Evolutionary conservation across 441 rosid genomes (phyloP), one percentile per base, ranked within the genome.

Genomic region (Manihot esculenta): DNA sequence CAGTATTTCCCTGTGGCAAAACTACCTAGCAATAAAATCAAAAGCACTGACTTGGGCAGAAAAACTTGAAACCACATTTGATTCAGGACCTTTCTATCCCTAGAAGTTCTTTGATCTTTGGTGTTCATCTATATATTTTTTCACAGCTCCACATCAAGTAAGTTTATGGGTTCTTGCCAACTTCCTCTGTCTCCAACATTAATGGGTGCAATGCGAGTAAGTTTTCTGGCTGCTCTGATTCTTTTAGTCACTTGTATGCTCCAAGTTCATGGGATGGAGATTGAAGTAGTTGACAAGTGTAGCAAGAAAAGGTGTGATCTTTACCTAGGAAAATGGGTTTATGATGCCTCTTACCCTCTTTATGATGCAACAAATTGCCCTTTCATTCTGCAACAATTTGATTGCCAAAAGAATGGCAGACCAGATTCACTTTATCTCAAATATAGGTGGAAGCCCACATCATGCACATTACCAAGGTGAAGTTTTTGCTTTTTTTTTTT

Each of bases 261-360:
- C 10, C 47, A 47, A 47, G 66, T 48, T n/a, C 48, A 60, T 49
- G 66, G 64, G 1, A 18, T 45, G 10, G 57, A 69, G 14, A 44
- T 21, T 60, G 38, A 45, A 15, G 64, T 59, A 45, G 47, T 24
- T 57, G 45, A 57, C 7, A 47, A n/a, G 14, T 27, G 13, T 13
- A 60, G 20, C 13, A 61, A 21, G 9, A 48, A 49, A 1, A 58
- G 59, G 68, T 50, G 67, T 61, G 61, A 71, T 62, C 51, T 71
- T 61, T 71, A 71, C 41, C 68, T 62, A 62, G 74, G 74, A 38
- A 41, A 8, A 38, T 71, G 74, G 74, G 74, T 71, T 71, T 44
- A 50, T 71, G 74, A 71, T 62, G 9, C 74, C 2, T 38, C 67
- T 50, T 71, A 71, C 42, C 74, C 74, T 51, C 62, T 62, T 41